Evolutionary conservation across 164 flowering plant species (phyloP).

Genomic region (Platanus orientalis): DNA sequence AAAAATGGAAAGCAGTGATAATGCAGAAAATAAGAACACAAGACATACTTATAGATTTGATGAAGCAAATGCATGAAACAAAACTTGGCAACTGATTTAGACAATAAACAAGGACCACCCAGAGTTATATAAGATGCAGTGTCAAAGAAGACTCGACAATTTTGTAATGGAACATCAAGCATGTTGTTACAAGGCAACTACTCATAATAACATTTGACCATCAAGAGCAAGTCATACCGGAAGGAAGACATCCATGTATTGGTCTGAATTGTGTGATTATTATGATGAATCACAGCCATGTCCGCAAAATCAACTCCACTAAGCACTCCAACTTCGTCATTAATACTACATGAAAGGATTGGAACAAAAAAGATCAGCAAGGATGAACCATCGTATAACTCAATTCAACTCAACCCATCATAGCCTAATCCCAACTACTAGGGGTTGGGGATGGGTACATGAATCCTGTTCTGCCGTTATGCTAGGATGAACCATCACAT

Average conservation of each 20-base stretch:
- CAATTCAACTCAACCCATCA: too few species aligned
- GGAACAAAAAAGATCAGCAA: conserved; percentile 9
- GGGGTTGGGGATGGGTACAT: too few species aligned
- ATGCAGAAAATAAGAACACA: too few species aligned
- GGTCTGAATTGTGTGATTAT: conserved; percentile 62
- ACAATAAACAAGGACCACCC: neutral
- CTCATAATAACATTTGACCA: neutral
- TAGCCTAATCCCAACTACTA: too few species aligned
- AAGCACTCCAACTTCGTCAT: conserved; percentile 48
- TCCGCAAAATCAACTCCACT: conserved; percentile 58
- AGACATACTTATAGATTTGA: too few species aligned
- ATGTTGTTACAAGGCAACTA: neutral
- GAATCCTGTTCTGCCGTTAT: too few species aligned
- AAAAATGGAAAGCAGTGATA: too few species aligned
- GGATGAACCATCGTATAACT: neutral
- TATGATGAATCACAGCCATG: conserved; percentile 41
- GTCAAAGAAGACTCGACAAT: neutral
- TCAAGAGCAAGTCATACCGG: conserved; percentile 42
- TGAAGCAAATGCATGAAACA: too few species aligned
- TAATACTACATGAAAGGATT: conserved; percentile 41
- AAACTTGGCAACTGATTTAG: neutral
- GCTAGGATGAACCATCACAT: too few species aligned
- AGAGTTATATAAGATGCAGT: neutral
- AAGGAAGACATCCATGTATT: conserved; percentile 73
- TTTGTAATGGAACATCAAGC: neutral